Evolutionary conservation across 345 rosid species (phyloP).

Genomic region (Ceriops tagal): DNA sequence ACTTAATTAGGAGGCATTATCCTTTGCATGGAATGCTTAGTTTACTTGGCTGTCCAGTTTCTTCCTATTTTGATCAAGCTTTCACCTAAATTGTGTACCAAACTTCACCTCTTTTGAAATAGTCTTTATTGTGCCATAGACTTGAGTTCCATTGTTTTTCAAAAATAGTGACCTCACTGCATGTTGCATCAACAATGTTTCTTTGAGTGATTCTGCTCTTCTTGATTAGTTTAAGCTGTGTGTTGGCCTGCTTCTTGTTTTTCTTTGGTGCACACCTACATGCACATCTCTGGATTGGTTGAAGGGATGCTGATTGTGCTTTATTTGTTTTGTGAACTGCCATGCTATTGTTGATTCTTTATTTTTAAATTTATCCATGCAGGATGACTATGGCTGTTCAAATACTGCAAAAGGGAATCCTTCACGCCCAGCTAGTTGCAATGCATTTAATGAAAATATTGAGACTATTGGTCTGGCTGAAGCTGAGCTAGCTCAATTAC

Average conservation of each 20-base stretch:
- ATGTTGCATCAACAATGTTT: too few species aligned
- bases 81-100: too few species aligned
- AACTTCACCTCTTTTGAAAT: too few species aligned
- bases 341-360: background rate
- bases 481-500: slow-evolving; percentile 46
- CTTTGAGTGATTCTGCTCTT: too few species aligned
- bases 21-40: too few species aligned
- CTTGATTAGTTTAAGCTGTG: background rate
- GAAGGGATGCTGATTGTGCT: background rate
- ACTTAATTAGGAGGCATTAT: too few species aligned
- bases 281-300: background rate
- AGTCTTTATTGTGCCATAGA: too few species aligned
- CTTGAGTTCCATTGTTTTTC: too few species aligned
- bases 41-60: too few species aligned
- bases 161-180: too few species aligned
- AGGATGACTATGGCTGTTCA: slow-evolving; percentile 62
- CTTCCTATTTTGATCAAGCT: too few species aligned
- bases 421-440: slow-evolving; percentile 79
- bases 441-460: slow-evolving; percentile 60
- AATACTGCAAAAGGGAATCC: slow-evolving; percentile 36
- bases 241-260: background rate
- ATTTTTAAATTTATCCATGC: slow-evolving; percentile 21
- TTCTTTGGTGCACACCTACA: background rate
- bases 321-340: background rate
- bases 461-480: slow-evolving; percentile 39